Evolutionary conservation across 768 basidiomycete genomes (phyloP).

Genomic region (Lactarius psammicola): DNA sequence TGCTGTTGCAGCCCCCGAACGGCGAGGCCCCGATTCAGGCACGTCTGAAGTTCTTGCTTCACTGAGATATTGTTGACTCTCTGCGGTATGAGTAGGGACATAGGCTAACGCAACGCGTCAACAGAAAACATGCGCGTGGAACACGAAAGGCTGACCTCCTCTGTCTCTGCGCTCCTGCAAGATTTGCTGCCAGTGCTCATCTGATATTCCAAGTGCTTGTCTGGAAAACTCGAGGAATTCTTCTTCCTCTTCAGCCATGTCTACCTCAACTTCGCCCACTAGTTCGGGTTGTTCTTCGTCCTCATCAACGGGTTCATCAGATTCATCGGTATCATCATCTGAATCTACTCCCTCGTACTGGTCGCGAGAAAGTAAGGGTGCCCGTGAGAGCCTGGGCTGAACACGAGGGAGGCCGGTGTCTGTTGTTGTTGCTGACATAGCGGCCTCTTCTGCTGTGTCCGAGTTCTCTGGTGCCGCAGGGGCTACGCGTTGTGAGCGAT

Average conservation of each 20-base stretch:
- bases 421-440: not conserved
- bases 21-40: conserved; percentile 10
- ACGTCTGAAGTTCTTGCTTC: not conserved
- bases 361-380: conserved; percentile 78
- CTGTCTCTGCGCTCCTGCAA: conserved; percentile 70
- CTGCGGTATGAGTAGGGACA: conserved; percentile 29
- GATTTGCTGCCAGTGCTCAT: conserved; percentile 90
- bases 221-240: conserved; percentile 95
- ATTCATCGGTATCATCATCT: conserved; percentile 80
- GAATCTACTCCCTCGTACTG: conserved; percentile 92
- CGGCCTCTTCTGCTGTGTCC: conserved; percentile 34
- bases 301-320: conserved; percentile 48
- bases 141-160: conserved; percentile 63
- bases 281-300: conserved; percentile 84
- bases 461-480: conserved; percentile 47
- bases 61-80: conserved; percentile 11
- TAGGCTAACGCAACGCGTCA: conserved; percentile 29
- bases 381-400: conserved; percentile 50
- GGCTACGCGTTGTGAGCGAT: conserved; percentile 66
- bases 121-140: not conserved
- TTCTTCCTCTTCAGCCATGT: conserved; percentile 91
- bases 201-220: conserved; percentile 83
- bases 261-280: conserved; percentile 79
- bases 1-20: conserved; percentile 37
- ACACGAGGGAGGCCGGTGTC: conserved; percentile 4